Evolutionary conservation across 1,139 yeast species (phyloP).

Genomic region (Geotrichum carabidarum): DNA sequence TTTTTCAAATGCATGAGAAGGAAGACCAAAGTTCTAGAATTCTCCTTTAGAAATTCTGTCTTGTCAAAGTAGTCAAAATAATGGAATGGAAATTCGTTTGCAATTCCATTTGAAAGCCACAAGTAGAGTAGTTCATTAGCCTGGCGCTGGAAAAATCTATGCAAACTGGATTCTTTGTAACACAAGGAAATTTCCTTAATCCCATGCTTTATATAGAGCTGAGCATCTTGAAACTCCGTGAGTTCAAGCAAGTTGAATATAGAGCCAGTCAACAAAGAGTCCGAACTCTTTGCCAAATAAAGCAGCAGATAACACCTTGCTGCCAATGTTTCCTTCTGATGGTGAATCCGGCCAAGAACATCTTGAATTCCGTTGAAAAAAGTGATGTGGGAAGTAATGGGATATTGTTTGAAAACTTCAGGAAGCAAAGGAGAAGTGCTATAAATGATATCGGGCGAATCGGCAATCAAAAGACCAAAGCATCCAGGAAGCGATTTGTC

Average conservation of each 20-base stretch:
- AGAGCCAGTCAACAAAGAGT: slow-evolving; percentile 8
- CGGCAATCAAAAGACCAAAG: slow-evolving; percentile 7
- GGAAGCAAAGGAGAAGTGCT: slow-evolving; percentile 5
- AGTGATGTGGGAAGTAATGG: slow-evolving; percentile 6
- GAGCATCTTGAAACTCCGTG: slow-evolving; percentile 4
- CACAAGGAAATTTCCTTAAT: background rate
- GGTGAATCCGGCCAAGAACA: slow-evolving; percentile 1
- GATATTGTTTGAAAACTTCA: slow-evolving; percentile 5
- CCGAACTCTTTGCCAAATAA: slow-evolving; percentile 10
- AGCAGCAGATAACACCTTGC: slow-evolving; percentile 10
- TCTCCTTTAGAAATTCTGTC: slow-evolving; percentile 3
- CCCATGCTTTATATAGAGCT: slow-evolving; percentile 5
- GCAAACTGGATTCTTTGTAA: slow-evolving; percentile 2
- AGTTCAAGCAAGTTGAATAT: slow-evolving; percentile 12
- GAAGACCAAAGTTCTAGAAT: slow-evolving; percentile 6
- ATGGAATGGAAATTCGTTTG: slow-evolving; percentile 6
- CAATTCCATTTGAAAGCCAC: slow-evolving; percentile 13
- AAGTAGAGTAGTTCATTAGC: slow-evolving; percentile 14
- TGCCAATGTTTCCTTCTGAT: slow-evolving; percentile 12
- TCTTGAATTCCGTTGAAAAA: slow-evolving; percentile 12
- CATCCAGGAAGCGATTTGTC: slow-evolving; percentile 5
- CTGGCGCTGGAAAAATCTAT: slow-evolving; percentile 10
- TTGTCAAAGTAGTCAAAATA: slow-evolving; percentile 7
- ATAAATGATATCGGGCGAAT: slow-evolving; percentile 10
- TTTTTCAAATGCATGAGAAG: slow-evolving; percentile 4